A percentile compares a stretch with the other conserved stretches of the same genome.
These are phyloP conservation scores for Aspergillus nidulans DNA, from an alignment of 495 filamentous ascomycete genomes.

Conservation along the genomic window DNA sequence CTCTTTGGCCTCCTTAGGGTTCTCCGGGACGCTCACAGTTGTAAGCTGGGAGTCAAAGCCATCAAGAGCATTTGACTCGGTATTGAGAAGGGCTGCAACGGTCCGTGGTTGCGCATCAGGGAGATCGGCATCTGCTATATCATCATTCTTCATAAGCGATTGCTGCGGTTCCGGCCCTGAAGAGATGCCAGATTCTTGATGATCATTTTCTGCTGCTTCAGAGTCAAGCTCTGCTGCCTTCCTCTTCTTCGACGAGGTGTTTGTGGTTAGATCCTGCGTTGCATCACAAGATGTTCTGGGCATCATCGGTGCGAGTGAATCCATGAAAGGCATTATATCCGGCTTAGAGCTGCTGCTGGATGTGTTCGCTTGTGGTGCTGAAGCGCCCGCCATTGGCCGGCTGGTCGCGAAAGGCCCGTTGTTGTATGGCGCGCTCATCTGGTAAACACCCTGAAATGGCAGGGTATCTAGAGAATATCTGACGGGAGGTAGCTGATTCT, in stretches of 20 bases:
- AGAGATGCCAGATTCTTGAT: background rate
- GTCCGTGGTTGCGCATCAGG: slow-evolving; percentile 26
- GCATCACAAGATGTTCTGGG: background rate
- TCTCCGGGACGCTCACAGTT: background rate
- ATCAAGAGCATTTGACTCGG: background rate
- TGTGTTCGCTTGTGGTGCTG: background rate
- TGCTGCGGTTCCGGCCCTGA: background rate
- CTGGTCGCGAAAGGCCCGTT: slow-evolving; percentile 17
- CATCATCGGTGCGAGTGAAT: slow-evolving; percentile 6
- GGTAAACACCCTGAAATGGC: background rate
- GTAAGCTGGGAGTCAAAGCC: slow-evolving; percentile 5
- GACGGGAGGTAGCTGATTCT: background rate
- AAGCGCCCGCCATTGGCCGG: background rate
- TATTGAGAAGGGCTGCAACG: slow-evolving; percentile 3
- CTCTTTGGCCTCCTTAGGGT: slow-evolving; percentile 12
- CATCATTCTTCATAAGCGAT: background rate
- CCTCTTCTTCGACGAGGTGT: slow-evolving; percentile 1
- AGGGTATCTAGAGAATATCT: background rate
- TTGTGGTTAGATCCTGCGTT: background rate
- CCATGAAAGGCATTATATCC: slow-evolving; percentile 6
- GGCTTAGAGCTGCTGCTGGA: background rate
- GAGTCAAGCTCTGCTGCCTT: slow-evolving; percentile 14
- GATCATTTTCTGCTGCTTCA: background rate
- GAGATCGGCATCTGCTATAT: slow-evolving; percentile 6
- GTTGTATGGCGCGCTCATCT: slow-evolving; percentile 2